phyloP scores from a whole-genome alignment of 2,329 filamentous ascomycete genomes.

The Juglanconis oblonga region DNA sequence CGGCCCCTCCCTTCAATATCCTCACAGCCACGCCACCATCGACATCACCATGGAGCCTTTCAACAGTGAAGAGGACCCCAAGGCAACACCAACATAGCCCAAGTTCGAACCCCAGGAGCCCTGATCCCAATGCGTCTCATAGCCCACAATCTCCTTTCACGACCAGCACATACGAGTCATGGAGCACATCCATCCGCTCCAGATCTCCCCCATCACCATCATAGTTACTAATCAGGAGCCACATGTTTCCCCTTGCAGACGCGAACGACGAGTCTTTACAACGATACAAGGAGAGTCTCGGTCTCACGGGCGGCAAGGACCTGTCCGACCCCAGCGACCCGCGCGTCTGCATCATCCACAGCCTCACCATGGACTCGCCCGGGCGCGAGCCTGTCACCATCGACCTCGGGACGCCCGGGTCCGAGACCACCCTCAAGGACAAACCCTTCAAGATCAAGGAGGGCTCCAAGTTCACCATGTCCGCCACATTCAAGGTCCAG shows the following conservation, averaged over 20 bases:
- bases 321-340: constrained; percentile 77
- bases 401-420: constrained; percentile 73
- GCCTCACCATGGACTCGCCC: constrained; percentile 81
- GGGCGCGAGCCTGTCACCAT: constrained; percentile 85
- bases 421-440: constrained; percentile 76
- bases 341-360: constrained; percentile 89
- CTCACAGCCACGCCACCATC: not conserved
- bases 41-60: not conserved
- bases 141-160: not conserved
- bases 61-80: not conserved
- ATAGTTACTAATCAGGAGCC: not conserved
- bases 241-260: constrained; percentile 36
- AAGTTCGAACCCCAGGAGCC: not conserved
- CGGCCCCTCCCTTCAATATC: no score
- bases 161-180: not conserved
- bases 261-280: constrained; percentile 87
- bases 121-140: not conserved
- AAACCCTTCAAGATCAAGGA: constrained; percentile 98
- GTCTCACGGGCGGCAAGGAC: constrained; percentile 71
- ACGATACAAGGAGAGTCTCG: constrained; percentile 96
- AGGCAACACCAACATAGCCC: not conserved
- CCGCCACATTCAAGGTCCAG: constrained; percentile 90
- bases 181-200: not conserved
- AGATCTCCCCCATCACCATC: not conserved
- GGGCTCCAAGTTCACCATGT: constrained; percentile 90